These are phyloP conservation scores for Elaphomyces granulatus DNA, from an alignment of 495 filamentous ascomycete species.

Conservation along the genomic window DNA sequence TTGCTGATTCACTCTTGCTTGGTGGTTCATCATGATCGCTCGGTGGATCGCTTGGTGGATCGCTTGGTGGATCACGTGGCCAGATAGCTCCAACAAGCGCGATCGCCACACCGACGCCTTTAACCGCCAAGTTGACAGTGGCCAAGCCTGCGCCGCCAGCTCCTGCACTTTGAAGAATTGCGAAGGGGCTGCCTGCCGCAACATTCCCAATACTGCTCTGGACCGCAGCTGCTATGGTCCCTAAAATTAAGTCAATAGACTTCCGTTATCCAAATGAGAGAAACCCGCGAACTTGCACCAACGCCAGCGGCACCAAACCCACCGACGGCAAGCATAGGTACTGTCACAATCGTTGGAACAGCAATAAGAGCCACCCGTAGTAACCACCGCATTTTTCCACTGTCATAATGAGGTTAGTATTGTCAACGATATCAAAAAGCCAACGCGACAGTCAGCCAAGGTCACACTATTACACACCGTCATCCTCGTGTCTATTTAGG, in stretches of 20 bases:
- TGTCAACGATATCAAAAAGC: too few relatives aligned
- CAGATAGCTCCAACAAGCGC: too few relatives aligned
- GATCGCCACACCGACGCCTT: not conserved
- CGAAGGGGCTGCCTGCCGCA: not conserved
- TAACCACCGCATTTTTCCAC: too few relatives aligned
- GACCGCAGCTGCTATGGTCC: not conserved
- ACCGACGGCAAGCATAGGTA: not conserved
- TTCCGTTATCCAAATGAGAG: not conserved
- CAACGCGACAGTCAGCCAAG: too few relatives aligned
- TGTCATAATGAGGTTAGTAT: too few relatives aligned
- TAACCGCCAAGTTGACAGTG: not conserved
- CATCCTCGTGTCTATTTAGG: too few relatives aligned
- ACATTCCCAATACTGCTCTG: slow-evolving; percentile 1
- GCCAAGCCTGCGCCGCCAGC: not conserved
- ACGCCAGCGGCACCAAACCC: not conserved
- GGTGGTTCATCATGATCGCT: too few relatives aligned
- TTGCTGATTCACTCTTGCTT: too few relatives aligned
- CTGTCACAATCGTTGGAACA: not conserved
- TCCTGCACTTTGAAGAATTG: not conserved
- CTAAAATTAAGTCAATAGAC: not conserved
- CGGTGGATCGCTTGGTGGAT: too few relatives aligned
- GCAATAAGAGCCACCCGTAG: too few relatives aligned
- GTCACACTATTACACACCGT: too few relatives aligned
- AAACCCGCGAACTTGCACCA: not conserved
- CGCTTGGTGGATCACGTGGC: too few relatives aligned